Base-by-base conservation (phyloP, 805 yeast genomes). In the Sungouiella blattae region DNA sequence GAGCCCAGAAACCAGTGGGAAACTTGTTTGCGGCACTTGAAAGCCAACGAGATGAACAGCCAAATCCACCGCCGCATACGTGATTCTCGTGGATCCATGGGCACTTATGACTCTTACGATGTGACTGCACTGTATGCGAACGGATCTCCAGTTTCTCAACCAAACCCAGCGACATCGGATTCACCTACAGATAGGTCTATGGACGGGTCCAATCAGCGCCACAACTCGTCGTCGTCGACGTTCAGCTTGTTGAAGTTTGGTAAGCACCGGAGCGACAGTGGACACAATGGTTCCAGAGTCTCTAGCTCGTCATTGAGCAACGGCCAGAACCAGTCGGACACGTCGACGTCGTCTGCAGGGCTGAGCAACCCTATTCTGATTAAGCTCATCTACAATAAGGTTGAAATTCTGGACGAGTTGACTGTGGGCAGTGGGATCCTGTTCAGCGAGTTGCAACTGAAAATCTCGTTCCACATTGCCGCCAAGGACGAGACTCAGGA, bases 1-100 rank as follows among this genome's bases (percentile, higher is more conserved):
- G 98, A 93, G 57, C 70, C 72, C 12, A 71, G 94, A 44, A 74
- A 73, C 39, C 91, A 83, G 57, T 93, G 98, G 98, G 87, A 77
- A 39, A 56, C 66, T 2, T 75, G 87, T 42, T 68, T 84, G 43
- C 73, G 80, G 40, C 61, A 57, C 30, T 58, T 78, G 35, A 72
- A 66, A 40, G 52, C 70, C 6, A 55, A 49, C 40, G 72, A 66
- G 43, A 63, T 67, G 67, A 63, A 60, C 37, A 50, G 40, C 33
- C 70, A 60, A 40, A 49, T 64, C 21, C 68, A 64, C 37, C 57
- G 57, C 41, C 58, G 57, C 41, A 40, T 60, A 23, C 52, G 69
- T 36, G 67, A 64, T 36, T 57, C 65, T 21, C 66, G 53, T 26
- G 60, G 53, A 1, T 53, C 60, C 8, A 43, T 40, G 17, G 49